Conservation (phyloP, 768 basidiomycete species). For the Agaricus subrufescens region DNA sequence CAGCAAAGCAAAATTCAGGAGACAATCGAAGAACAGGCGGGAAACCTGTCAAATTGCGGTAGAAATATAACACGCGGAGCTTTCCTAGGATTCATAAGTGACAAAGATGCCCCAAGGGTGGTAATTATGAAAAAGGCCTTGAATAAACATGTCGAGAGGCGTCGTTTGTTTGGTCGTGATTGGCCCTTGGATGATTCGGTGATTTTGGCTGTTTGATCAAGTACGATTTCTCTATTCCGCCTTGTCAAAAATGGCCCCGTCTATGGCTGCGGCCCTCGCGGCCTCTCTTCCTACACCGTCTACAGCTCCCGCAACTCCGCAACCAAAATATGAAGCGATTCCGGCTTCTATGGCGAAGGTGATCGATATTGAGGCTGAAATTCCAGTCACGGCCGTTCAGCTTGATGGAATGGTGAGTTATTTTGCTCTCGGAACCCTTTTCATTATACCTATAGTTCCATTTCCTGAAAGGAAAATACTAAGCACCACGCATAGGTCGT, state of each 20-base stretch:
- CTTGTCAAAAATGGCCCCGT: slow-evolving; percentile 49
- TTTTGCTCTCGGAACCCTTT: slow-evolving; percentile 5
- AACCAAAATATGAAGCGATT: slow-evolving; percentile 78
- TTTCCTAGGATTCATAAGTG: no score
- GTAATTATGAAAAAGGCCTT: no score
- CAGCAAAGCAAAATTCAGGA: no score
- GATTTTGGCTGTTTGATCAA: not conserved
- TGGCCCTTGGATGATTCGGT: slow-evolving; percentile 7
- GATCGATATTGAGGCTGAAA: slow-evolving; percentile 90
- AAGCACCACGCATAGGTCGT: slow-evolving; percentile 56
- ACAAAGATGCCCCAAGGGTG: no score
- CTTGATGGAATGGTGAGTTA: slow-evolving; percentile 78
- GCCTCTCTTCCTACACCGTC: slow-evolving; percentile 72
- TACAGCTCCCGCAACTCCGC: slow-evolving; percentile 53
- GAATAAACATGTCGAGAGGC: no score
- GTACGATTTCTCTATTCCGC: not conserved
- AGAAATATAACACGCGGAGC: no score
- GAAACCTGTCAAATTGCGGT: no score
- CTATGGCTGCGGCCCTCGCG: slow-evolving; percentile 92
- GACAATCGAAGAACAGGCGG: no score
- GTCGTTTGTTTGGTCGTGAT: slow-evolving; percentile 24
- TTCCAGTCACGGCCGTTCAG: slow-evolving; percentile 74
- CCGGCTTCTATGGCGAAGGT: slow-evolving; percentile 91
- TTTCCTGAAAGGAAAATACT: not conserved
- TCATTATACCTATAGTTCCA: not conserved